Percentiles rank a stretch among this genome's conserved stretches.
Evolutionary conservation across 1,284 basidiomycete species (phyloP).

Genomic region (Ustilago xerochloae): DNA sequence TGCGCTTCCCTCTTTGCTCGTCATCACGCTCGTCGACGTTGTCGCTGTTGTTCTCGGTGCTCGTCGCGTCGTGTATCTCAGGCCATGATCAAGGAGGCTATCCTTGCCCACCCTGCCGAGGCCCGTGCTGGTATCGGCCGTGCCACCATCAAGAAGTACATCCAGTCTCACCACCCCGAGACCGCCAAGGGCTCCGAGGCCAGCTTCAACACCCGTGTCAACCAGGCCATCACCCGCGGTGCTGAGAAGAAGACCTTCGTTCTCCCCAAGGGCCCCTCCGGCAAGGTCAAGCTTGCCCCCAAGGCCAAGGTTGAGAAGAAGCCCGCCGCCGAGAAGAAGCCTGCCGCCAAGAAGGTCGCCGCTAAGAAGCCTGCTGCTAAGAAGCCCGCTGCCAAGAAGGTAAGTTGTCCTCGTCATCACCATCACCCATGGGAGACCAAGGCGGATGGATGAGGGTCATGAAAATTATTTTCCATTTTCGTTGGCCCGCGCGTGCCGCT

Average conservation of each 20-base stretch:
- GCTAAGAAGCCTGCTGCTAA: slow-evolving; percentile 61
- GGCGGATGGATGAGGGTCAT: slow-evolving; percentile 8
- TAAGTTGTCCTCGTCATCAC: slow-evolving; percentile 20
- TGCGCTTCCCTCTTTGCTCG: background rate
- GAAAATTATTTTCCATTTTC: slow-evolving; percentile 26
- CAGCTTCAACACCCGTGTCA: slow-evolving; percentile 82
- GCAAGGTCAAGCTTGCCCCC: slow-evolving; percentile 82
- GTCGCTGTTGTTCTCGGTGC: background rate
- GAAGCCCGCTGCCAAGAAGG: slow-evolving; percentile 60
- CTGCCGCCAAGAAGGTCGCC: slow-evolving; percentile 71
- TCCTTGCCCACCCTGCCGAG: slow-evolving; percentile 79
- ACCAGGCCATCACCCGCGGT: slow-evolving; percentile 82
- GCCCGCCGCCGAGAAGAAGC: slow-evolving; percentile 69
- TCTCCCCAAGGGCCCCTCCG: slow-evolving; percentile 83
- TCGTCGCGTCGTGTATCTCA: slow-evolving; percentile 41
- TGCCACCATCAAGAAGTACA: slow-evolving; percentile 89
- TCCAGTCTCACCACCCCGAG: slow-evolving; percentile 57
- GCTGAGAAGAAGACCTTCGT: slow-evolving; percentile 82
- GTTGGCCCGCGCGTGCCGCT: slow-evolving; percentile 16
- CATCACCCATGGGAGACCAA: background rate
- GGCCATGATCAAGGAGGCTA: slow-evolving; percentile 76
- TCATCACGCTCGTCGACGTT: slow-evolving; percentile 6
- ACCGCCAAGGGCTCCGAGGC: slow-evolving; percentile 67
- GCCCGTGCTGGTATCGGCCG: slow-evolving; percentile 87
- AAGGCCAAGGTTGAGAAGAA: slow-evolving; percentile 72